Evolutionary conservation across 805 yeast species (phyloP).

Genomic region (Saturnispora hagleri): DNA sequence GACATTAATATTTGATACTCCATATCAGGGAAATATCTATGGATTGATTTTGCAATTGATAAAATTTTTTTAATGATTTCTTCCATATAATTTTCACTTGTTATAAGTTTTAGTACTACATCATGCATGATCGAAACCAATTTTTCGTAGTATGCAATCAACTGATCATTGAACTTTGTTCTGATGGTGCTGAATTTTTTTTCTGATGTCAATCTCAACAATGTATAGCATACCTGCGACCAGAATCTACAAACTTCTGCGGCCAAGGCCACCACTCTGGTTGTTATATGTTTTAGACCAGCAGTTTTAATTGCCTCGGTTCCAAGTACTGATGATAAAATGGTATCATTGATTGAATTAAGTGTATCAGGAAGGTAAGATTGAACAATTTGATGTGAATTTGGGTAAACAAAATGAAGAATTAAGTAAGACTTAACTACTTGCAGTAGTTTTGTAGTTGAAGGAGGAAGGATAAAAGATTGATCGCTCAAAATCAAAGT

Average conservation of each 20-base stretch:
- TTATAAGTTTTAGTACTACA: conserved; percentile 24
- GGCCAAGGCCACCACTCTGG: conserved; percentile 60
- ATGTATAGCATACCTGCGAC: conserved; percentile 18
- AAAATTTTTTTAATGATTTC: conserved; percentile 54
- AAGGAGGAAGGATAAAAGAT: conserved; percentile 50
- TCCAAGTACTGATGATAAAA: conserved; percentile 53
- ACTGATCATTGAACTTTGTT: conserved; percentile 46
- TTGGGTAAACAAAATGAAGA: conserved; percentile 48
- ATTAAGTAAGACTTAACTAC: conserved; percentile 45
- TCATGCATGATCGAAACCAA: conserved; percentile 65
- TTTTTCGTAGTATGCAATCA: conserved; percentile 51
- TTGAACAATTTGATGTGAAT: conserved; percentile 25
- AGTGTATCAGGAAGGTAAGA: conserved; percentile 30
- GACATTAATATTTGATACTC: conserved; percentile 38
- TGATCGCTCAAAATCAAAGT: conserved; percentile 40
- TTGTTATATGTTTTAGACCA: conserved; percentile 63
- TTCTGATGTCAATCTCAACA: conserved; percentile 16
- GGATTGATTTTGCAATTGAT: conserved; percentile 53
- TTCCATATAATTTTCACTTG: conserved; percentile 41
- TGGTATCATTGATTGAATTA: conserved; percentile 42
- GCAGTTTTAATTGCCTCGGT: conserved; percentile 74
- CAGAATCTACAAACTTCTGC: conserved; percentile 53
- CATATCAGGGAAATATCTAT: conserved; percentile 44
- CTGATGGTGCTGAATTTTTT: conserved; percentile 32
- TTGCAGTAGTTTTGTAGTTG: conserved; percentile 32